A percentile compares a stretch with the other conserved stretches of the same genome.
These are phyloP conservation scores for Vanrija pseudolonga DNA, from an alignment of 1,284 basidiomycete species.

Conservation along the genomic window DNA sequence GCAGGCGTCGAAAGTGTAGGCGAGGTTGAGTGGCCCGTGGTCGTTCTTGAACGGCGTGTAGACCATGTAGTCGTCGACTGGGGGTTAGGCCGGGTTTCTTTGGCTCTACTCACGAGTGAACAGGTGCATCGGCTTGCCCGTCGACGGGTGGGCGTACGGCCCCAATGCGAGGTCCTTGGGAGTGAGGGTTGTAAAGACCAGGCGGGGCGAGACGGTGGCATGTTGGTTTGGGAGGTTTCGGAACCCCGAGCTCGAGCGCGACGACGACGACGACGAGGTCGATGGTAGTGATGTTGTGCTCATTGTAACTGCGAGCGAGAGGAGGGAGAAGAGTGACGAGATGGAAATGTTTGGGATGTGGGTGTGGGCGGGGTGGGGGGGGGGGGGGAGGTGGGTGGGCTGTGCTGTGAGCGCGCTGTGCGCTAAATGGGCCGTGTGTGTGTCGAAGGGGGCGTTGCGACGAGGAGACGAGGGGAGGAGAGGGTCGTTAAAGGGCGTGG, in stretches of 20 bases:
- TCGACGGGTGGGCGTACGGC: constrained; percentile 34
- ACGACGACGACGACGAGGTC: too few relatives aligned
- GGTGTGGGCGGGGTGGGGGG: too few relatives aligned
- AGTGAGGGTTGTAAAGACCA: constrained; percentile 43
- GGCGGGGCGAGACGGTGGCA: constrained; percentile 33
- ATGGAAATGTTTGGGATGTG: too few relatives aligned
- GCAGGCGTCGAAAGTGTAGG: constrained; percentile 91
- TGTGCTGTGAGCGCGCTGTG: too few relatives aligned
- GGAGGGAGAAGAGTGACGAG: too few relatives aligned
- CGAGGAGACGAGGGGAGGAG: too few relatives aligned
- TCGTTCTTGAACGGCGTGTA: constrained; percentile 94
- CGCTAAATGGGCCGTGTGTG: too few relatives aligned
- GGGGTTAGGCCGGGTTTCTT: neutral
- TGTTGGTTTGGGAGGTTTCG: constrained; percentile 32
- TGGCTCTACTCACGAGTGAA: constrained; percentile 33
- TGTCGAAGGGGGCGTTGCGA: too few relatives aligned
- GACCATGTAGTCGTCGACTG: constrained; percentile 71
- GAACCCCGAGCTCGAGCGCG: constrained; percentile 1
- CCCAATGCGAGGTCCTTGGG: constrained; percentile 21
- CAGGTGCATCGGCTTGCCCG: constrained; percentile 26
- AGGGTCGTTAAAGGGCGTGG: too few relatives aligned
- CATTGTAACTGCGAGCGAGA: too few relatives aligned
- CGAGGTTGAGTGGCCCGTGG: constrained; percentile 89
- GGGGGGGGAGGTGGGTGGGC: too few relatives aligned
- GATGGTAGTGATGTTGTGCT: too few relatives aligned